Conservation (phyloP, 1,284 basidiomycete genomes). For the Melampsora abietis-canadensis region DNA sequence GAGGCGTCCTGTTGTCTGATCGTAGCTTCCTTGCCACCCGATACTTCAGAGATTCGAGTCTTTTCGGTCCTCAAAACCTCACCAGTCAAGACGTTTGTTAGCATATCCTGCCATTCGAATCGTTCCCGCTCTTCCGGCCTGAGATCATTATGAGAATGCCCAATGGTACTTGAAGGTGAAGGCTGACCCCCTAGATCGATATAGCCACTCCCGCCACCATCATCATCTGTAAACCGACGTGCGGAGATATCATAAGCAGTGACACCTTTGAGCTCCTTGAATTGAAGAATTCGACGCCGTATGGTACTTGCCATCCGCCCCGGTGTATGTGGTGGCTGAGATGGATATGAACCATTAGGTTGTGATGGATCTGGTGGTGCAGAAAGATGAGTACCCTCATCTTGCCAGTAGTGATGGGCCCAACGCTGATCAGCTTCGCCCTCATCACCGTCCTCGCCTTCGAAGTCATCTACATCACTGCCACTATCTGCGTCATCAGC, state of each 20-base stretch:
- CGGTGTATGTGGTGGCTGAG: slow-evolving; percentile 24
- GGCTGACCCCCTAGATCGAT: slow-evolving; percentile 16
- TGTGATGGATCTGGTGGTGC: slow-evolving; percentile 1
- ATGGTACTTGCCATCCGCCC: slow-evolving; percentile 15
- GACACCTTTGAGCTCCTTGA: slow-evolving; percentile 38
- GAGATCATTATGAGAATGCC: slow-evolving; percentile 10
- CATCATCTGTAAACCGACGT: slow-evolving; percentile 30
- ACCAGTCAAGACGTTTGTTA: slow-evolving; percentile 83
- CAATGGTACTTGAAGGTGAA: slow-evolving; percentile 12
- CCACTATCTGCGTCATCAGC: slow-evolving; percentile 38
- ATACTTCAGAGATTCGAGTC: slow-evolving; percentile 65
- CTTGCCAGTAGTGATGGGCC: slow-evolving; percentile 38
- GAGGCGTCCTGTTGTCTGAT: slow-evolving; percentile 46
- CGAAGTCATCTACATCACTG: slow-evolving; percentile 42
- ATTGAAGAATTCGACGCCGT: slow-evolving; percentile 21
- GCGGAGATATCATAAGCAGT: slow-evolving; percentile 42
- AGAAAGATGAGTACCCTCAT: slow-evolving; percentile 28
- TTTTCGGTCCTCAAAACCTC: slow-evolving; percentile 91
- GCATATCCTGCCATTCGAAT: slow-evolving; percentile 89
- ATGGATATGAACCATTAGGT: slow-evolving; percentile 21
- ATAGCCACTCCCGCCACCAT: neutral
- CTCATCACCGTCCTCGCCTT: slow-evolving; percentile 38
- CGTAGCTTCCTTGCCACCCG: slow-evolving; percentile 49
- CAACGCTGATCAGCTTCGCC: slow-evolving; percentile 18
- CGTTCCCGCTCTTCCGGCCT: slow-evolving; percentile 69